phyloP scores from a whole-genome alignment of 129 eudicot genomes.

The Flaveria trinervia region DNA sequence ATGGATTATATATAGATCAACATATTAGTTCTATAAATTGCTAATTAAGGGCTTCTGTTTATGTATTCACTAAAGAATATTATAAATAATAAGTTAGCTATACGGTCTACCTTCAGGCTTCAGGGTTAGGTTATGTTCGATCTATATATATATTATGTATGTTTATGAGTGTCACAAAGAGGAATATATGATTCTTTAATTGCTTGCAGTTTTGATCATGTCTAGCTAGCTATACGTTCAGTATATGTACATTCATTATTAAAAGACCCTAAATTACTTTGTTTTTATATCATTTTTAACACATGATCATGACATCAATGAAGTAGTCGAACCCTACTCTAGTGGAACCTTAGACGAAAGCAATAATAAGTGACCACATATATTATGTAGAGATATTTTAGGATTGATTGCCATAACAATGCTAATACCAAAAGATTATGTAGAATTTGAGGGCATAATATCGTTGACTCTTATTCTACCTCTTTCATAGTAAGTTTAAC shows the following conservation, averaged over 20 bases:
- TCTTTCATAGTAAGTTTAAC: neutral
- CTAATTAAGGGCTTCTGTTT: neutral
- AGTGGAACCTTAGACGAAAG: too few relatives aligned
- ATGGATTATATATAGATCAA: neutral
- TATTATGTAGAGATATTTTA: neutral
- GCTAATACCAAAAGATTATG: neutral
- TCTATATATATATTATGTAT: too few relatives aligned
- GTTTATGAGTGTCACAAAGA: too few relatives aligned
- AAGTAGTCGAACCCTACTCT: neutral
- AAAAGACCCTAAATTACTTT: neutral
- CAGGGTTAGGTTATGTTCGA: too few relatives aligned
- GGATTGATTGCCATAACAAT: neutral
- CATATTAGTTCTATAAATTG: neutral
- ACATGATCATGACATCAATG: neutral
- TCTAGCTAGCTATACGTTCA: too few relatives aligned
- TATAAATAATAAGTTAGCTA: neutral
- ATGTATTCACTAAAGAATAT: neutral
- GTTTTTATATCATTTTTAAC: neutral
- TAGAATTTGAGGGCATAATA: neutral
- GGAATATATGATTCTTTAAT: too few relatives aligned
- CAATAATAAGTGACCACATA: neutral
- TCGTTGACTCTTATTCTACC: neutral
- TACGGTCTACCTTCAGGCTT: too few relatives aligned
- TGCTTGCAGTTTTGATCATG: too few relatives aligned
- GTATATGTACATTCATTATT: neutral